Conservation (phyloP, 768 basidiomycete species). For the Pholiota microspora region DNA sequence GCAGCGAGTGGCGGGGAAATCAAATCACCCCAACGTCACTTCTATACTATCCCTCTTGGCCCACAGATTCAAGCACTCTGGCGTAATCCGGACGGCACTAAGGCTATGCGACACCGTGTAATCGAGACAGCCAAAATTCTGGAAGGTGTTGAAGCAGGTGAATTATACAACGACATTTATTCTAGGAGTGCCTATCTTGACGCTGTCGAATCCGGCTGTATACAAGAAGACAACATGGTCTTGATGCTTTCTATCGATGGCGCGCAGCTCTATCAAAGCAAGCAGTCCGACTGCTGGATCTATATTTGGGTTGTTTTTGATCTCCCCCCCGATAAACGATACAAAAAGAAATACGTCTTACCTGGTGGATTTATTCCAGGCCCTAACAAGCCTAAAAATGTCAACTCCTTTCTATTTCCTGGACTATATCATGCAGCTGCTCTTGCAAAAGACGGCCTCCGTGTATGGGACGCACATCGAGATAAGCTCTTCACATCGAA, state of each 20-base stretch:
- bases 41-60: too few species aligned
- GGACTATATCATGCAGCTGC: conserved; percentile 15
- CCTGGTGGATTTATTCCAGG: conserved; percentile 23
- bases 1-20: too few species aligned
- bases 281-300: conserved; percentile 39
- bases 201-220: conserved; percentile 6
- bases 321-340: conserved; percentile 20
- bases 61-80: too few species aligned
- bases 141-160: too few species aligned
- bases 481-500: background rate
- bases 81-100: too few species aligned
- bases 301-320: conserved; percentile 36
- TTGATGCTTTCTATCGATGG: conserved; percentile 30
- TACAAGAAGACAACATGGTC: conserved; percentile 6
- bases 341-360: too few species aligned
- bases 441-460: background rate
- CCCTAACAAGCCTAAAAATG: conserved; percentile 19
- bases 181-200: background rate
- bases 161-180: too few species aligned
- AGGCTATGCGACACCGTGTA: too few species aligned
- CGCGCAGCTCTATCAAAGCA: conserved; percentile 34
- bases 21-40: too few species aligned
- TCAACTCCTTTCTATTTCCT: too few species aligned
- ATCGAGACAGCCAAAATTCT: too few species aligned
- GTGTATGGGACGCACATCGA: conserved; percentile 26